Base-by-base conservation (phyloP, 2,329 filamentous ascomycete genomes). In the Domatiomyces globalis region DNA sequence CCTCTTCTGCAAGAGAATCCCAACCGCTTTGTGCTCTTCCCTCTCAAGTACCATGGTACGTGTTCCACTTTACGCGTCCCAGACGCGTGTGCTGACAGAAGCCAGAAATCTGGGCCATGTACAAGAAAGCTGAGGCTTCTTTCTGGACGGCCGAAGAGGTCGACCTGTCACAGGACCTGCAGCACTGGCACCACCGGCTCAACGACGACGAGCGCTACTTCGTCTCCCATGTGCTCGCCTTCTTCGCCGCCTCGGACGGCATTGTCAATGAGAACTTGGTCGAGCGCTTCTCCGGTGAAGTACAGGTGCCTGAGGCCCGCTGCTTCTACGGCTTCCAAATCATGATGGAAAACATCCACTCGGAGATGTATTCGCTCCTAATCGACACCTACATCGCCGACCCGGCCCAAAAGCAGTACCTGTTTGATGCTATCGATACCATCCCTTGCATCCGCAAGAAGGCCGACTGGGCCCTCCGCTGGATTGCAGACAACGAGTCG, bases 271-370 rank as follows among this genome's bases (percentile, higher is more conserved):
- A 98, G 80, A 98, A 98, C 77, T 78, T 98, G 20, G 83, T 98
- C 54, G 89, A 96, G 80, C 87, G 92, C 58, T 98, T 98, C 81
- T 94, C 87, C 65, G 83, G 80, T 59, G 92, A 98, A 73, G 90
- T 98, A 27, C 92, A 98, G 74, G 83, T 96, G 53, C 90, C 92
- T 9, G 92, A 98, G 74, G 92, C 92, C 58, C 88, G 92, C 65
- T 98, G 92, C 82, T 98, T 98, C 79, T 98, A 98, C 71, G 92
- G 92, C 59, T 98, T 98, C 80, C 92, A 98, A 76, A 96, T 96
- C 76, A 98, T 98, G 92, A 96, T 98, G 87, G 92, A 98, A 79
- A 98, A 98, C 75, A 95, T 98, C 65, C 92, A 98, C 79, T 95
- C 92, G 15, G 92, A 98, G 76, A 98, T 92, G 50, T 98, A 98